Base-by-base conservation (phyloP, 306 rosid species). In the Glycyrrhiza uralensis region DNA sequence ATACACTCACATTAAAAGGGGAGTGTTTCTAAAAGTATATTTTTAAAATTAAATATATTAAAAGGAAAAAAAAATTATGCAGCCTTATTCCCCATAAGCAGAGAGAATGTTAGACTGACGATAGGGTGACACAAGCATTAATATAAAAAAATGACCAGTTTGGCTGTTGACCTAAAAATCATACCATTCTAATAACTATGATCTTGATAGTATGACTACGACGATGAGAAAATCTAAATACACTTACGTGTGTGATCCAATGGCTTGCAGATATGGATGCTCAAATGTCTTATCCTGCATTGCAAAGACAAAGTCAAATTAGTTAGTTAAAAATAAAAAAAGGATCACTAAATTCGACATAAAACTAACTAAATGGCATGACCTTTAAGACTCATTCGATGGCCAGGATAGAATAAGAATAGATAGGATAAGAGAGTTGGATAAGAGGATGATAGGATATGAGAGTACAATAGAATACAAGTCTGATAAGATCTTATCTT, bases 261-360 rank as follows among this genome's bases (percentile, higher is more conserved):
- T 68, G 75, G 96, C 99, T 80, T 93, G 91, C 66, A 94, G 74
- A 79, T 89, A 94, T 22, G 96, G 83, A 82, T 91, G 97, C 77
- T 90, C 86, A 79, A 91, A 94, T 28, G 99, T 94, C 74, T 91
- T 92, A 76, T 94, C 96, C 96, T 94, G 96, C 90, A 87, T 47
- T 63, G 78, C 67, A 22, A 85, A 63, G 52, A 78, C 7, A 57
- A 44, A 23, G 4, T 41, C 61, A 38, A 29, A 55, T 18, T 82
- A 66, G 41, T 52, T 12, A 2, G n/a, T n/a, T n/a, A n/a, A n/a
- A n/a, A n/a, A n/a, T n/a, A 19, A 54, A 30, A 17, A 28, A 15
- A 24, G 12, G 32, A 12, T 4, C 45, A 38, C 12, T 12, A 49
- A 11, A 14, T n/a, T 9, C 7, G 32, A 71, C 24, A 44, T 19